Evolutionary conservation across 768 basidiomycete genomes (phyloP), one percentile per base, ranked within the genome.

Genomic region (Coprinopsis sp.): DNA sequence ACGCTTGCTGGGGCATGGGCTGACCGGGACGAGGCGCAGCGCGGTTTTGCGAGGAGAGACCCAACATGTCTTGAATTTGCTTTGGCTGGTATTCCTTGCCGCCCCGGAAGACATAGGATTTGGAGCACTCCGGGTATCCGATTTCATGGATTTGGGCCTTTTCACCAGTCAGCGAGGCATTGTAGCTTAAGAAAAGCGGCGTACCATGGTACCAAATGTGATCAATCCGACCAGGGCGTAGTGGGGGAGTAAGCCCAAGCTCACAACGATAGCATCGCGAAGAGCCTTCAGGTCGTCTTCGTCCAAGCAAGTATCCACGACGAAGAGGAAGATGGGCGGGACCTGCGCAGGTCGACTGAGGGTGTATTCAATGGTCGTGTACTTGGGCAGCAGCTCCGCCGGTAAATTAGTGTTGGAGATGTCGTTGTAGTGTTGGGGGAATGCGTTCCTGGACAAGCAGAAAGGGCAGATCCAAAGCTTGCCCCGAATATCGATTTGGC

Each of bases 391-490:
- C 24, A 99, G 78, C 64, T 99, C 96, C 12, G 93, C 87, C 40
- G 96, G 96, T 16, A 98, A 79, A 67, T 98, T 98, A 54, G 89
- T 94, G 67, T 87, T 87, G 37, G 93, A 92, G 54, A 99, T 95
- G 63, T 98, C 95, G 70, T 96, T 95, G 77, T 99, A 99, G 65
- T 99, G 95, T 0, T 91, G 89, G 4, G 96, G 96, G 71, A 99
- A 97, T 2, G 94, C 82, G 64, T 98, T 99, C 50, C 96, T 86
- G 28, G 89, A 85, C 43, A 99, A 76, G 69, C 96, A 99, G 73
- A 99, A 98, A 3, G 96, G 96, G 61, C 96, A 99, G 55, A 98
- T 99, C 96, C 96, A 99, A 44, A 99, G 81, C 68, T 98, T 98
- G 57, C 89, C 95, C 58, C 96, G 82, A 53, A 97, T 91, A 70